phyloP scores from a whole-genome alignment of 371 early-diverging fungal genomes.

The Apophysomyces elegans region DNA sequence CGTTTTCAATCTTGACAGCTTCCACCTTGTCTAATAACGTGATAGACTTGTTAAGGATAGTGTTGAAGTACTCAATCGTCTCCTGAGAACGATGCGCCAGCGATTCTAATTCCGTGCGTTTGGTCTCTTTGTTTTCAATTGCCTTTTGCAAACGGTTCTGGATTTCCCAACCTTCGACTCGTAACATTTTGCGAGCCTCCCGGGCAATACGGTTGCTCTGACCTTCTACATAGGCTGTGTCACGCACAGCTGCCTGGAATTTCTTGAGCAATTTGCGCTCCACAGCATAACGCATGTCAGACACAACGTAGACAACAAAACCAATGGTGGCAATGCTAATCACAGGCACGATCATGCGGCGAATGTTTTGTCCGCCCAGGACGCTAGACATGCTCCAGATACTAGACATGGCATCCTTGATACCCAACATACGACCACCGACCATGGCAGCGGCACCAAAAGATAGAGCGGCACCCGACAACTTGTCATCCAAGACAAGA shows the following conservation, averaged over 20 bases:
- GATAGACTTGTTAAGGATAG: slow-evolving; percentile 54
- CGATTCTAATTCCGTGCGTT: slow-evolving; percentile 64
- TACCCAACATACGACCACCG: slow-evolving; percentile 51
- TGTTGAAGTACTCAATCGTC: slow-evolving; percentile 69
- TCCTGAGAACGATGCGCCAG: slow-evolving; percentile 64
- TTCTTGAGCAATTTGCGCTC: slow-evolving; percentile 81
- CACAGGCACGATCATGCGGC: slow-evolving; percentile 47
- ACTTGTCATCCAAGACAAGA: slow-evolving; percentile 59
- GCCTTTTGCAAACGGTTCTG: slow-evolving; percentile 82
- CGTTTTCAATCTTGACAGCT: slow-evolving; percentile 31
- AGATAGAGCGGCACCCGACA: slow-evolving; percentile 50
- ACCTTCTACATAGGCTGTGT: slow-evolving; percentile 66
- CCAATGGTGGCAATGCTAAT: slow-evolving; percentile 70
- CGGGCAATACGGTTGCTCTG: slow-evolving; percentile 77
- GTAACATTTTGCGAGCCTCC: slow-evolving; percentile 76
- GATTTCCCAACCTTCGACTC: slow-evolving; percentile 86
- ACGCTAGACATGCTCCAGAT: slow-evolving; percentile 46
- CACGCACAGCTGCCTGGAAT: slow-evolving; percentile 70
- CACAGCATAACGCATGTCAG: slow-evolving; percentile 84
- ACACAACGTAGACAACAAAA: slow-evolving; percentile 75
- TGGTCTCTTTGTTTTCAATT: slow-evolving; percentile 75
- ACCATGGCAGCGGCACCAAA: slow-evolving; percentile 50
- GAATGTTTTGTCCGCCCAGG: slow-evolving; percentile 40
- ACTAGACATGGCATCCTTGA: slow-evolving; percentile 49
- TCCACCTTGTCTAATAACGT: slow-evolving; percentile 48